These are phyloP conservation scores for Boletellus ananiceps DNA, from an alignment of 768 basidiomycete genomes.

Conservation along the genomic window DNA sequence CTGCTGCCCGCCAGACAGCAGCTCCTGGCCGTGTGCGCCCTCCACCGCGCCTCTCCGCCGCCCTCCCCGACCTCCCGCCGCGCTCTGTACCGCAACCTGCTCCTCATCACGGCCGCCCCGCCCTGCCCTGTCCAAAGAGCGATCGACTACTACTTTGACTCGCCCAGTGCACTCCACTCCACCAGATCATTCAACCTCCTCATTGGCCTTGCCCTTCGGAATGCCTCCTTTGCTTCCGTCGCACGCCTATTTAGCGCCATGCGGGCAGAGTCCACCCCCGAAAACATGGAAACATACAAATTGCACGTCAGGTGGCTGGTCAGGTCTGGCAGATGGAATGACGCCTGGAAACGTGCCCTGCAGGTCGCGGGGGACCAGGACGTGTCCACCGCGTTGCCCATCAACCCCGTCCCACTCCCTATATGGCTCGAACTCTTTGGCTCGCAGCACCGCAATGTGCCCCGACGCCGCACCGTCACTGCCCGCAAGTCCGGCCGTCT, in stretches of 20 bases:
- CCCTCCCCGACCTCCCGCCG: constrained; percentile 30
- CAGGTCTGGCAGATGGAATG: constrained; percentile 50
- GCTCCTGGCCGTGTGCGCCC: not conserved
- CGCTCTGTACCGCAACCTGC: constrained; percentile 33
- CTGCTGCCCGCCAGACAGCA: not conserved
- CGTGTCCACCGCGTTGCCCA: constrained; percentile 1
- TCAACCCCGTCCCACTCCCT: constrained; percentile 34
- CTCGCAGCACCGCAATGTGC: constrained; percentile 36
- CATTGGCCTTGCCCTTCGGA: constrained; percentile 46
- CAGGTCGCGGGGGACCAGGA: constrained; percentile 12
- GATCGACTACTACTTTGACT: constrained; percentile 26
- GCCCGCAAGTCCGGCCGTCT: not conserved
- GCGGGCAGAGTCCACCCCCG: constrained; percentile 37
- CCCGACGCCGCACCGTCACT: constrained; percentile 17
- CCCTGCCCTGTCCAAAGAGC: constrained; percentile 12
- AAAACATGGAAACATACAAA: constrained; percentile 53
- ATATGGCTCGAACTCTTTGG: constrained; percentile 64
- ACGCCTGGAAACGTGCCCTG: constrained; percentile 49
- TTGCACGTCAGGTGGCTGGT: constrained; percentile 55
- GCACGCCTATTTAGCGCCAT: constrained; percentile 45
- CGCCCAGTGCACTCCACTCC: constrained; percentile 30
- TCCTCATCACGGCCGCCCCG: constrained; percentile 20
- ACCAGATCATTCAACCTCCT: constrained; percentile 43
- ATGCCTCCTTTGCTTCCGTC: constrained; percentile 44
- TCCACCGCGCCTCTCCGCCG: constrained; percentile 20